These are phyloP conservation scores for Microbotryum intermedium DNA, from an alignment of 1,284 basidiomycete species.

Conservation along the genomic window DNA sequence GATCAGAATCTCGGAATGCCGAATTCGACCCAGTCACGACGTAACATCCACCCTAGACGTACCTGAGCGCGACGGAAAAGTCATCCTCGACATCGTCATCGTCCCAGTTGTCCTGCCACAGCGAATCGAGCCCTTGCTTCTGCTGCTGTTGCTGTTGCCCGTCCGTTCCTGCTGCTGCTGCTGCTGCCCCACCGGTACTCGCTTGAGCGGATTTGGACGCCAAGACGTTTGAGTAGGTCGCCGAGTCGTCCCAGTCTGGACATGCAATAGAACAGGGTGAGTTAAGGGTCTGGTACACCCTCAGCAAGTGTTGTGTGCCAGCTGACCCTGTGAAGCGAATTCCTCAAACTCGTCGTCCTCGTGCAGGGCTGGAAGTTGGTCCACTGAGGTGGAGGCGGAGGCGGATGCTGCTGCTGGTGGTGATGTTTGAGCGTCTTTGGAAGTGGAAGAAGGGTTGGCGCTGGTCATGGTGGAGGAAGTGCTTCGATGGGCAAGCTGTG, in stretches of 20 bases:
- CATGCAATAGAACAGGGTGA: not conserved
- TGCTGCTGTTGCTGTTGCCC: constrained; percentile 11
- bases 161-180: constrained; percentile 11
- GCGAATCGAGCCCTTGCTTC: constrained; percentile 45
- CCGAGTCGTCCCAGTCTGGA: constrained; percentile 29
- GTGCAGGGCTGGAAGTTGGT: too few relatives aligned
- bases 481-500: too few relatives aligned
- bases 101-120: constrained; percentile 99
- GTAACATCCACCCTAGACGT: constrained; percentile 38
- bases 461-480: too few relatives aligned
- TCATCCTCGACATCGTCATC: constrained; percentile 98
- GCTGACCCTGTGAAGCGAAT: constrained; percentile 31
- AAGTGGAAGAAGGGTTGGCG: too few relatives aligned
- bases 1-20: too few relatives aligned
- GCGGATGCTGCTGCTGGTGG: too few relatives aligned
- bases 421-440: too few relatives aligned
- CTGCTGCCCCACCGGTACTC: not conserved
- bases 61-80: constrained; percentile 92
- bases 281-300: not conserved
- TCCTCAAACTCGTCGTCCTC: constrained; percentile 37
- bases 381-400: too few relatives aligned
- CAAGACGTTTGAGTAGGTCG: constrained; percentile 21
- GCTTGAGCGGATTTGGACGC: not conserved
- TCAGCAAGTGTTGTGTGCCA: not conserved
- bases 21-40: too few relatives aligned